Base-by-base conservation (phyloP, 2,329 filamentous ascomycete genomes). In the Colletotrichum brevisporum region DNA sequence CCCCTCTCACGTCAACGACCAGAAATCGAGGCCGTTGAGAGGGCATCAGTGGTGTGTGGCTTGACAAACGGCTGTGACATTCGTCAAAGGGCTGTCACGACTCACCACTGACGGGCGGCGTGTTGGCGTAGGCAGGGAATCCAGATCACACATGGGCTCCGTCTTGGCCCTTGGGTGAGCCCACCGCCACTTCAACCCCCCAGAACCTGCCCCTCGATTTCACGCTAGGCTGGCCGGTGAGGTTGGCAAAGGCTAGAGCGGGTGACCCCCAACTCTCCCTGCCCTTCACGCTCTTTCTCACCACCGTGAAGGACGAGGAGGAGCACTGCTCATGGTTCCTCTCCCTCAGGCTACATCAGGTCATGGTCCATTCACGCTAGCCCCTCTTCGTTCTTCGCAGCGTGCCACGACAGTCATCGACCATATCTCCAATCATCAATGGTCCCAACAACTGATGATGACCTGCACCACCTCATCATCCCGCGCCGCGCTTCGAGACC, bases 191-290 rank as follows among this genome's bases (percentile, higher is more conserved):
- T 68, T 64, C 21, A 43, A 43, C 27, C 21, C 59, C 26, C 26
- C 43, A 54, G 39, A 18, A 50, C 53, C 41, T 56, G 41, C 48
- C 60, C 53, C 50, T 56, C 55, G 61, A 55, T 65, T 63, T n/a
- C 36, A 43, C 62, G 66, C 61, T 69, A 66, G 51, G 51, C 31
- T 39, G 43, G 50, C 48, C 50, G 66, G 61, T 66, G 50, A 69
- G 43, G 61, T 58, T 36, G 58, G 48, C 39, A 57, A 24, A 24
- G 21, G 21, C 21, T 24, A 24, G 62, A 60, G 41, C 31, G 66
- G 57, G 45, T 50, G 50, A 60, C 61, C 60, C 60, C 60, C 66
- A 68, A 68, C 13, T 52, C 15, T 48, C 51, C 48, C 54, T 27
- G 47, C 50, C 50, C 31, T 41, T 65, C n/a, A 21, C n/a, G 9